Evolutionary conservation across 495 filamentous ascomycete species (phyloP).

Genomic region (Penicillium argentinense): DNA sequence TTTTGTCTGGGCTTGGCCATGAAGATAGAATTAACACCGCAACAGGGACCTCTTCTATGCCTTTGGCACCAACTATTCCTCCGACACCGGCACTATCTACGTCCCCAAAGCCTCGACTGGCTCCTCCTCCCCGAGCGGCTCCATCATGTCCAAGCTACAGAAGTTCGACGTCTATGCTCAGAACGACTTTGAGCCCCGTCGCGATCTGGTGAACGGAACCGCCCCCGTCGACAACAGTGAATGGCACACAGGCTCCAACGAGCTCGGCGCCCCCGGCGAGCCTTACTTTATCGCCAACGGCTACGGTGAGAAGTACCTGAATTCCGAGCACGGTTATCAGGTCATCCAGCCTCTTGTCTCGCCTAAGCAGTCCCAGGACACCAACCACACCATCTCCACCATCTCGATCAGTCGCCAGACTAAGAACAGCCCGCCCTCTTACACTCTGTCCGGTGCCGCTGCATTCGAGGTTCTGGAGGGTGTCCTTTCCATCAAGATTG

Average conservation of each 20-base stretch:
- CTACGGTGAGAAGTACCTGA: slow-evolving; percentile 43
- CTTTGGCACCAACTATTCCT: slow-evolving; percentile 30
- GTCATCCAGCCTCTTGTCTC: slow-evolving; percentile 43
- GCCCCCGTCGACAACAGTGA: slow-evolving; percentile 19
- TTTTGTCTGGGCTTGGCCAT: no score
- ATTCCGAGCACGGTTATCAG: slow-evolving; percentile 36
- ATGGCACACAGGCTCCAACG: slow-evolving; percentile 36
- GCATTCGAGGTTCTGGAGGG: slow-evolving; percentile 47
- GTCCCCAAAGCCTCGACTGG: slow-evolving; percentile 19
- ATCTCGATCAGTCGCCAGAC: slow-evolving; percentile 27
- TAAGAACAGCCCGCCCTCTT: slow-evolving; percentile 17
- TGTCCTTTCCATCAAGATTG: slow-evolving; percentile 30
- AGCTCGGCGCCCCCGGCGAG: slow-evolving; percentile 20
- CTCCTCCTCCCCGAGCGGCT: slow-evolving; percentile 6
- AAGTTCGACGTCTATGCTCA: slow-evolving; percentile 43
- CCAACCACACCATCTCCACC: slow-evolving; percentile 39
- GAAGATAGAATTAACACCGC: background rate
- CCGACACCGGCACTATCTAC: slow-evolving; percentile 30
- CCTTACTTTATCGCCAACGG: slow-evolving; percentile 44
- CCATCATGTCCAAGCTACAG: slow-evolving; percentile 24
- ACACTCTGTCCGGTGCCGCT: slow-evolving; percentile 22
- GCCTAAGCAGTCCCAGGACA: slow-evolving; percentile 27
- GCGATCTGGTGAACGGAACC: slow-evolving; percentile 37
- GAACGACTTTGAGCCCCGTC: slow-evolving; percentile 33
- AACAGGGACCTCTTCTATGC: slow-evolving; percentile 39